Evolutionary conservation across 129 eudicot genomes (phyloP).

Genomic region (Artemisia tridentata): DNA sequence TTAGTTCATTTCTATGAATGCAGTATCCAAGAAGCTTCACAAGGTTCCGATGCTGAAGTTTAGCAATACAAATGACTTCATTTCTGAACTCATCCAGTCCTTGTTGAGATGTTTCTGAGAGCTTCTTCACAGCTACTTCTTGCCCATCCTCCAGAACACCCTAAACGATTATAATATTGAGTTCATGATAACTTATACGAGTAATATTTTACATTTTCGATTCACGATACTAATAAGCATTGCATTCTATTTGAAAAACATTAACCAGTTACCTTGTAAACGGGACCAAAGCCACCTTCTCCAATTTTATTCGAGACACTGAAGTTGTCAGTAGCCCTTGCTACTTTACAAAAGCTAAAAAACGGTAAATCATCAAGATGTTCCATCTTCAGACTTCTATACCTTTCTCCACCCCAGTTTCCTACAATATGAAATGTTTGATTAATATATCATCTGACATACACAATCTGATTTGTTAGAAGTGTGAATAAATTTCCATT

Average conservation of each 20-base stretch:
- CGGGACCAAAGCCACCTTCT: slow-evolving; percentile 18
- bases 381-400: neutral
- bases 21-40: slow-evolving; percentile 42
- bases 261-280: slow-evolving; percentile 3
- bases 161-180: neutral
- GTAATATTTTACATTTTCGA: neutral
- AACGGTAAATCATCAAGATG: slow-evolving; percentile 5
- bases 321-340: neutral
- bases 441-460: neutral
- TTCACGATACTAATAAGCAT: neutral
- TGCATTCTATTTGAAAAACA: neutral
- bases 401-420: neutral
- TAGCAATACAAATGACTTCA: slow-evolving; percentile 24
- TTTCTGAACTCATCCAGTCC: slow-evolving; percentile 28
- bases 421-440: neutral
- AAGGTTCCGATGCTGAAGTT: slow-evolving; percentile 46
- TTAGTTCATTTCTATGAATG: slow-evolving; percentile 26
- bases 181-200: neutral
- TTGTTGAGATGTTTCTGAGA: slow-evolving; percentile 26
- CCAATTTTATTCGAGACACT: slow-evolving; percentile 5
- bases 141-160: slow-evolving; percentile 18
- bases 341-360: slow-evolving; percentile 2
- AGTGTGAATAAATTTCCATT: no score
- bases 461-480: neutral
- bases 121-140: slow-evolving; percentile 23